These are phyloP conservation scores for Gastrodia elata DNA, from an alignment of 106 monocot genomes.

Conservation along the genomic window DNA sequence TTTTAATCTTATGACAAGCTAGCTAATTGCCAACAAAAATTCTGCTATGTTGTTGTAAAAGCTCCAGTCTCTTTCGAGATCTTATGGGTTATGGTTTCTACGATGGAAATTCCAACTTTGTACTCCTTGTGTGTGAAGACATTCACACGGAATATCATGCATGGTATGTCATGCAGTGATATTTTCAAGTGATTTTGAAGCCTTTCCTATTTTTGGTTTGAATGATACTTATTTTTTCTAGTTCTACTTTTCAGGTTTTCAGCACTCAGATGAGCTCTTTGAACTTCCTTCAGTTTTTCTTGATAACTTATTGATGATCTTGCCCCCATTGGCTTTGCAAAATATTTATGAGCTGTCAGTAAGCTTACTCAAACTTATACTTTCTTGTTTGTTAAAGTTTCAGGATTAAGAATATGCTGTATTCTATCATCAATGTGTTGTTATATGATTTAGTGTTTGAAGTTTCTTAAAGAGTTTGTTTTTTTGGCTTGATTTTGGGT, in stretches of 20 bases:
- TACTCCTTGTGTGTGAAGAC: constrained; percentile 1
- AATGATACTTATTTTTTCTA: neutral
- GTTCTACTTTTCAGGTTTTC: neutral
- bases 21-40: neutral
- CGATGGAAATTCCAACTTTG: constrained; percentile 6
- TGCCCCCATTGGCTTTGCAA: constrained; percentile 13
- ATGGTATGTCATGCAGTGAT: constrained; percentile 4
- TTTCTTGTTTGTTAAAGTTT: neutral
- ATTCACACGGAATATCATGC: constrained; percentile 8
- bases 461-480: too few species aligned
- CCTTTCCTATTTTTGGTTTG: neutral
- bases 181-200: neutral
- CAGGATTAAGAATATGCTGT: neutral
- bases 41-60: neutral
- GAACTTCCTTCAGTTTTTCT: constrained; percentile 5
- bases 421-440: neutral
- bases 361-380: neutral
- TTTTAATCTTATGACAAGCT: neutral
- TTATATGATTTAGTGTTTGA: neutral
- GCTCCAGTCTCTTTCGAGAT: neutral
- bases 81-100: neutral
- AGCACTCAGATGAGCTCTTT: neutral
- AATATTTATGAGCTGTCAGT: constrained; percentile 6
- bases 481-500: too few species aligned
- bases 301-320: neutral